Percentiles rank a stretch among this genome's conserved stretches.
These are phyloP conservation scores for Phytopythium chamaehyphon DNA, from an alignment of 352 stramenopile genomes.

Conservation along the genomic window DNA sequence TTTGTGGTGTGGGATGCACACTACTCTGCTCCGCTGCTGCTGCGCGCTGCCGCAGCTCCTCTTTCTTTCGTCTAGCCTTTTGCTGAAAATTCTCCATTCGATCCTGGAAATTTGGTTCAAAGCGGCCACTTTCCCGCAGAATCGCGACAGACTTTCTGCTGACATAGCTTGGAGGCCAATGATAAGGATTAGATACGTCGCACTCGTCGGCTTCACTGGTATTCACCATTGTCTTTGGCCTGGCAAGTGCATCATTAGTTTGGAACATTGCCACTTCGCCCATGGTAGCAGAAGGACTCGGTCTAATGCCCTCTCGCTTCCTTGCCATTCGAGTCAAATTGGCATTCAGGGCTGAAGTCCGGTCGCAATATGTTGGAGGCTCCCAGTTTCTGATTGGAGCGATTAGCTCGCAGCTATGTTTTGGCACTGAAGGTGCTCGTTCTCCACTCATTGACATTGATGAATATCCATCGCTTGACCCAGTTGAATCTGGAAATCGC, in stretches of 20 bases:
- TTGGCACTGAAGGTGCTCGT: background rate
- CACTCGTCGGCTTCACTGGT: background rate
- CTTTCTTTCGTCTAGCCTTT: slow-evolving; percentile 41
- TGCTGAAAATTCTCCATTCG: slow-evolving; percentile 50
- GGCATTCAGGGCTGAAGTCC: too few relatives aligned
- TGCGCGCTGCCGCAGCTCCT: slow-evolving; percentile 38
- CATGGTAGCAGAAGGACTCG: too few relatives aligned
- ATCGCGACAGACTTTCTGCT: slow-evolving; percentile 35
- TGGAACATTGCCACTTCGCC: too few relatives aligned
- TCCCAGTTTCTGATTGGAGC: background rate
- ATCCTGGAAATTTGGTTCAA: slow-evolving; percentile 58
- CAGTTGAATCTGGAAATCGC: background rate
- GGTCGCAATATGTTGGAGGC: too few relatives aligned
- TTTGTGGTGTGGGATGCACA: slow-evolving; percentile 29
- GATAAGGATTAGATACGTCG: background rate
- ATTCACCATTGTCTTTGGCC: background rate
- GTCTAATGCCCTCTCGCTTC: too few relatives aligned
- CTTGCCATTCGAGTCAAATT: too few relatives aligned
- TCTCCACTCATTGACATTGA: background rate
- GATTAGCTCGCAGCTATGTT: background rate
- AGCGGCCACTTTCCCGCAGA: slow-evolving; percentile 38
- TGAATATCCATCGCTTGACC: slow-evolving; percentile 3
- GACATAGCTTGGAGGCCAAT: background rate
- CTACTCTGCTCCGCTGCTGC: slow-evolving; percentile 21
- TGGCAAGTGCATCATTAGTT: too few relatives aligned